A percentile compares a stretch with the other conserved stretches of the same genome.
Conservation (phyloP, 164 flowering plant species). For the Tinospora cordifolia region DNA sequence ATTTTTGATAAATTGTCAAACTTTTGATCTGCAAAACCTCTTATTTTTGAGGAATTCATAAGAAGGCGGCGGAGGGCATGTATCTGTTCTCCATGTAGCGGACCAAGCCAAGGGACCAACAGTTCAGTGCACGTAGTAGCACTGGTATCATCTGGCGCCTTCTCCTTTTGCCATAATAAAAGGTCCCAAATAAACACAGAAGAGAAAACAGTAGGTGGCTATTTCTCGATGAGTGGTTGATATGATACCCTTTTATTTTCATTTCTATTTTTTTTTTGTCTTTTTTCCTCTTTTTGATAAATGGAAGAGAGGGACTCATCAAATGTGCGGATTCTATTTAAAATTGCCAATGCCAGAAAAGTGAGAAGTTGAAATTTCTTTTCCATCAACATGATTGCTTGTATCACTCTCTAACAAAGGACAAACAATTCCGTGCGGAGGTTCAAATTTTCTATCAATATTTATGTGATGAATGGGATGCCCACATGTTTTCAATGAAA, state of each 20-base stretch:
- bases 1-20: background rate
- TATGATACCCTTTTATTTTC: background rate
- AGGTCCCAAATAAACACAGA: constrained; percentile 1
- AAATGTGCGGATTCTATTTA: background rate
- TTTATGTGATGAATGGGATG: too few species aligned
- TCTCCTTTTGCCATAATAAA: background rate
- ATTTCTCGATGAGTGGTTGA: background rate
- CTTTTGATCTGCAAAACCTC: background rate
- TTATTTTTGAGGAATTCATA: background rate
- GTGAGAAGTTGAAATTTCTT: background rate
- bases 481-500: too few species aligned
- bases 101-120: background rate
- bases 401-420: background rate
- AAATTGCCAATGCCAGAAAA: background rate
- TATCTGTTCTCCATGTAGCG: background rate
- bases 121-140: background rate
- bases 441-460: too few species aligned
- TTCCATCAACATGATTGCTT: background rate
- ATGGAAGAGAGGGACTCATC: background rate
- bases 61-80: background rate
- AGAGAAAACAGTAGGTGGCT: background rate
- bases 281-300: background rate
- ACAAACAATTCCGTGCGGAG: background rate
- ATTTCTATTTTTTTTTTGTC: background rate
- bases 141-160: background rate